These are phyloP conservation scores for Clitopilus hobsonii DNA, from an alignment of 768 basidiomycete species.

Conservation along the genomic window DNA sequence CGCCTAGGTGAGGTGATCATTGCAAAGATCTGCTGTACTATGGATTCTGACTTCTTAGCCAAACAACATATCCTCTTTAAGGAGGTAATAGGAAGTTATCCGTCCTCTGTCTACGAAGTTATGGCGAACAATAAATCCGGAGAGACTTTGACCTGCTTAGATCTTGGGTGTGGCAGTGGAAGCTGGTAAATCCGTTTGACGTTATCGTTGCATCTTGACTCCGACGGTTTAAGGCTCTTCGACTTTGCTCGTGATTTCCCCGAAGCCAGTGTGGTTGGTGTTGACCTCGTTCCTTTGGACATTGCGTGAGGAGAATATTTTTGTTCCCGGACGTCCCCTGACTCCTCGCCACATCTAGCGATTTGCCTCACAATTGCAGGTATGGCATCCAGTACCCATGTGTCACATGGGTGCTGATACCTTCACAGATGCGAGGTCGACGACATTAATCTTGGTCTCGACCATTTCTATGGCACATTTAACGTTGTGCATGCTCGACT, in stretches of 20 bases:
- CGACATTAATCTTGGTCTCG: slow-evolving; percentile 79
- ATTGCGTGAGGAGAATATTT: slow-evolving; percentile 41
- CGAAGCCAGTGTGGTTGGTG: slow-evolving; percentile 61
- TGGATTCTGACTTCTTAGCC: slow-evolving; percentile 35
- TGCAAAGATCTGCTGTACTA: not conserved
- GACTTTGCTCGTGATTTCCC: slow-evolving; percentile 73
- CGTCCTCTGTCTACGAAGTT: slow-evolving; percentile 49
- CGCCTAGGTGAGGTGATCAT: slow-evolving; percentile 48
- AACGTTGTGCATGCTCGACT: slow-evolving; percentile 72
- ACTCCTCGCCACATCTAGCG: slow-evolving; percentile 30
- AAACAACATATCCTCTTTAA: slow-evolving; percentile 65
- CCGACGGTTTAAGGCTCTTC: slow-evolving; percentile 52
- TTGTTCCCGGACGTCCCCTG: slow-evolving; percentile 12
- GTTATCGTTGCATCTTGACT: slow-evolving; percentile 1
- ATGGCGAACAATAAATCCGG: slow-evolving; percentile 56
- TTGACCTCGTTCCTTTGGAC: slow-evolving; percentile 81
- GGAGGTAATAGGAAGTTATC: slow-evolving; percentile 64
- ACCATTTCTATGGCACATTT: slow-evolving; percentile 78
- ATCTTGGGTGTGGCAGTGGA: slow-evolving; percentile 79
- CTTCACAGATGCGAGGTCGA: slow-evolving; percentile 69
- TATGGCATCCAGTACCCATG: slow-evolving; percentile 19
- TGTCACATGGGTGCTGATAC: not conserved
- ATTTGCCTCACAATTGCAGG: slow-evolving; percentile 71
- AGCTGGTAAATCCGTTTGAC: slow-evolving; percentile 45
- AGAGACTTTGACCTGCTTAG: slow-evolving; percentile 59